Percentiles rank a stretch among this genome's conserved stretches.
These are phyloP conservation scores for Cryptomeria japonica DNA, from an alignment of 75 land plant genomes.

Conservation along the genomic window DNA sequence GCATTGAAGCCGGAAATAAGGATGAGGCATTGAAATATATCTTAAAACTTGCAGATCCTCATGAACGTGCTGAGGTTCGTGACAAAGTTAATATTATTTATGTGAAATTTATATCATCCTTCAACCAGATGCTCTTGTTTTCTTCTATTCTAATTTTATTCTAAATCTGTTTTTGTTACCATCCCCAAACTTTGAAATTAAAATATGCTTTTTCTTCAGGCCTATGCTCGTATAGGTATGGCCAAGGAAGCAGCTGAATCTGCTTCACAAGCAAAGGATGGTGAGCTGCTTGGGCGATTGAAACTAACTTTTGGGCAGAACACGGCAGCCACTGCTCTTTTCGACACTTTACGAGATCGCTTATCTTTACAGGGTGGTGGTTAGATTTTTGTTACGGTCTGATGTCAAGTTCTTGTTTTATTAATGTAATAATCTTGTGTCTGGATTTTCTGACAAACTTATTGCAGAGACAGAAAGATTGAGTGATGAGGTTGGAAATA, in stretches of 20 bases:
- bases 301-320: constrained; percentile 85
- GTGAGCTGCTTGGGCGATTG: constrained; percentile 85
- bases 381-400: constrained; percentile 10
- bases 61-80: constrained; percentile 94
- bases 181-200: not conserved
- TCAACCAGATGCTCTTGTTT: not conserved
- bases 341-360: constrained; percentile 83
- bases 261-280: constrained; percentile 90
- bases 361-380: constrained; percentile 66
- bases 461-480: not conserved
- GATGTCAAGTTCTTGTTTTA: not conserved
- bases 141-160: not conserved
- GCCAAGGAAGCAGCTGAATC: constrained; percentile 97
- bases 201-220: constrained; percentile 46
- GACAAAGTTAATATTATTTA: not conserved
- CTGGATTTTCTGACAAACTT: not conserved
- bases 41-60: constrained; percentile 80
- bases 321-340: constrained; percentile 81
- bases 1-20: constrained; percentile 86
- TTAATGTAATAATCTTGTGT: not conserved
- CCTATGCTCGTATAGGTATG: constrained; percentile 97
- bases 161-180: not conserved
- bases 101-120: not conserved
- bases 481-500: not conserved
- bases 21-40: constrained; percentile 94